Evolutionary conservation across 2,329 filamentous ascomycete genomes (phyloP), one percentile per base, ranked within the genome.

Genomic region (Zymoseptoria tritici): DNA sequence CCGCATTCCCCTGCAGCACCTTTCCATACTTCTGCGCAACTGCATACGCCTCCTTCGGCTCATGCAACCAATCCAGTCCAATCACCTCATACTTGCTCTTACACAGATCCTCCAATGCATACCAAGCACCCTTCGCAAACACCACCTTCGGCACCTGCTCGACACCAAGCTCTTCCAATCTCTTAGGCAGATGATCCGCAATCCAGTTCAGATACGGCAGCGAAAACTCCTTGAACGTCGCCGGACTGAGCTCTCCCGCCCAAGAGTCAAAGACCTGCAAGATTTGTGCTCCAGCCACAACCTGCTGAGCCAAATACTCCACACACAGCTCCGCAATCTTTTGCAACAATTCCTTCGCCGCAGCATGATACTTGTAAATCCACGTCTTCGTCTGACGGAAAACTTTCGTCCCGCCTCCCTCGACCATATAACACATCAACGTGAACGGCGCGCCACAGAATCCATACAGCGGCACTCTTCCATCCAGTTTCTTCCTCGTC

Each of bases 391-490:
- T 88, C 77, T 96, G 87, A 61, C 90, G 86, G 78, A 97, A 97
- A 72, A 97, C 81, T 80, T 97, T 97, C 67, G 89, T 95, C 51
- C 94, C 94, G 54, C 94, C 94, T 16, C 94, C 94, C 77, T 99
- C 94, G 19, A 97, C 91, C 94, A 99, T 99, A 79, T 99, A 99
- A 79, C 93, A 96, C 71, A 99, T 83, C 61, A 99, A 77, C 2
- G 94, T 99, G 91, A 94, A 99, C 0, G 94, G 94, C 7, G 94
- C 92, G 57, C 94, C 94, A 70, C 92, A 97, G 79, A 99, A 99
- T 42, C 94, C 94, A 73, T 96, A 95, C 65, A 99, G 78, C 5
- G 94, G 94, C 31, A 99, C 94, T 52, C 91, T 83, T 0, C 94
- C 94, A 54, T 86, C 82, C 56, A 99, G 78, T 80, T 96, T 97